Evolutionary conservation across 139 green algal species (phyloP), one percentile per base, ranked within the genome.

Genomic region (Asterochloris sp.): DNA sequence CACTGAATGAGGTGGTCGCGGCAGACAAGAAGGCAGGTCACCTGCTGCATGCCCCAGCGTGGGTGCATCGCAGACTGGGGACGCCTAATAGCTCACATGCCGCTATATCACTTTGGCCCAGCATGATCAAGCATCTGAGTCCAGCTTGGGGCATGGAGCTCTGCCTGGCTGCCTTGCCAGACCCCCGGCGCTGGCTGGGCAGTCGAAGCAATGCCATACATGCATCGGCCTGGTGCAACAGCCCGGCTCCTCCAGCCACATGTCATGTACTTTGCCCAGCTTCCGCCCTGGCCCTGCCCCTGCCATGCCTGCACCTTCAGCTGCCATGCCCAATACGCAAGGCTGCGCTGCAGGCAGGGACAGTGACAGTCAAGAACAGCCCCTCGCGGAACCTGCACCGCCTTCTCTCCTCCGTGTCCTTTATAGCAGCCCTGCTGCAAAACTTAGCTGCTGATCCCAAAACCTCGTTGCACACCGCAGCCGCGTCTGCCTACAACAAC

Each of bases 321-420:
- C 38, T 54, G 38, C 4, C 38, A 54, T 54, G 38, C 38, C 38
- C 38, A 54, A 54, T 54, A 54, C 38, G 38, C 38, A 54, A 54
- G 2, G 38, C 38, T 54, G 38, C 76, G 2, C 60, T 73, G 80
- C 79, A 91, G 88, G 84, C 86, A 28, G 76, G 73, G 24, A 90
- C 82, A 19, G 83, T 90, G 28, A 90, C 82, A 9, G 82, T 85
- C 64, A 95, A 94, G 29, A 93, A 93, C 89, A 93, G 89, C 77
- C 69, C 84, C 27, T 86, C 85, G 11, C 85, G 91, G 6, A 54
- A 54, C 38, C 38, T 54, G 38, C 38, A 54, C 38, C 38, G 38
- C 38, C 38, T 54, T 54, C 38, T 54, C 38, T 54, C 38, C 38
- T 54, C 38, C 38, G 38, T 54, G 38, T 54, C 38, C 38, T 54